phyloP scores from a whole-genome alignment of 116 monocot species.

The Posidonia oceanica region DNA sequence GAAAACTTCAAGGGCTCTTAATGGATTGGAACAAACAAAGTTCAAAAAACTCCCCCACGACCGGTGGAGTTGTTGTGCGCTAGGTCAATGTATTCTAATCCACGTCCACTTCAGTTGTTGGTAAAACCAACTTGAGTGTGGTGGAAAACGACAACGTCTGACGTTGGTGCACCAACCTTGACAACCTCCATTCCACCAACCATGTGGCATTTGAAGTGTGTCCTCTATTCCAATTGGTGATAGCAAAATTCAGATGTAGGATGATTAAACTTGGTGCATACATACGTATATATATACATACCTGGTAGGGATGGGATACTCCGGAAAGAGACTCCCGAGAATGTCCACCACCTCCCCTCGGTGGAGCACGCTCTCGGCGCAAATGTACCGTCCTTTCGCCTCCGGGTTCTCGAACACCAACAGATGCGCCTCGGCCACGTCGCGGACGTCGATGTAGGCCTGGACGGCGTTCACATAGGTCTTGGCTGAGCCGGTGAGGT shows the following conservation, averaged over 20 bases:
- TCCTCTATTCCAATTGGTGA: too few species aligned
- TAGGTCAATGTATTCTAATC: neutral
- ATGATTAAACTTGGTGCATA: too few species aligned
- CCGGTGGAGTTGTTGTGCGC: neutral
- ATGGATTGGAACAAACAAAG: too few species aligned
- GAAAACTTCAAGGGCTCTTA: too few species aligned
- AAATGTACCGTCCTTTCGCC: conserved; percentile 41
- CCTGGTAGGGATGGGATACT: conserved; percentile 63
- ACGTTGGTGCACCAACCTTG: neutral
- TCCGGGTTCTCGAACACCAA: conserved; percentile 43
- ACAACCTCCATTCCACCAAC: neutral
- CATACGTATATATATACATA: too few species aligned
- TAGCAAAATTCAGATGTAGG: too few species aligned
- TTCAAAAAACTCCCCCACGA: too few species aligned
- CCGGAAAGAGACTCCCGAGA: conserved; percentile 61
- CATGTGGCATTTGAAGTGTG: too few species aligned
- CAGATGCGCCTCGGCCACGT: conserved; percentile 66
- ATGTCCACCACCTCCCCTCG: conserved; percentile 66
- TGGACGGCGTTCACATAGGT: conserved; percentile 76
- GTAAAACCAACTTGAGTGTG: neutral
- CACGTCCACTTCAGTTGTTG: neutral
- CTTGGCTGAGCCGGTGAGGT: conserved; percentile 62
- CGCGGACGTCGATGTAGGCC: conserved; percentile 71
- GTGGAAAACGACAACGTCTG: neutral
- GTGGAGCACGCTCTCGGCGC: conserved; percentile 70